Evolutionary conservation across 345 rosid genomes (phyloP).

Genomic region (Camelina neglecta): DNA sequence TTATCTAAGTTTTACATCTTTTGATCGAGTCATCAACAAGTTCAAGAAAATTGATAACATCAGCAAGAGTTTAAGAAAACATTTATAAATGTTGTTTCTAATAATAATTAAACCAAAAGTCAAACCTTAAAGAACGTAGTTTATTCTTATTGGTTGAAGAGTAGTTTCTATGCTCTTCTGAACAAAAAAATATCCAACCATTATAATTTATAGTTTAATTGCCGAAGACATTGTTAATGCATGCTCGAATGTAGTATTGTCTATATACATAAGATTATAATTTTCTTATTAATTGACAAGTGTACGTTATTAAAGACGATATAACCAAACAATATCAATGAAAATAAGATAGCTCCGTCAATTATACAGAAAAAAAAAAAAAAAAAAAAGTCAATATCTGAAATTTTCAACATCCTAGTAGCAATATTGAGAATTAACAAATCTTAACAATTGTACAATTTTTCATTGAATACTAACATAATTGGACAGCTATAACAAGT

Average conservation of each 20-base stretch:
- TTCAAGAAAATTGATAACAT: not conserved
- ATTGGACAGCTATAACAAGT: not conserved
- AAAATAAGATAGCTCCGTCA: constrained; percentile 7
- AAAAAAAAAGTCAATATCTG: constrained; percentile 37
- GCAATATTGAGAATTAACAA: constrained; percentile 7
- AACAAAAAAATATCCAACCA: not conserved
- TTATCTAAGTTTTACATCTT: not conserved
- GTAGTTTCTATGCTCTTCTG: constrained; percentile 21
- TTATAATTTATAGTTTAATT: not conserved
- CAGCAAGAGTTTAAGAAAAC: constrained; percentile 5
- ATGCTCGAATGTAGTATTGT: constrained; percentile 30
- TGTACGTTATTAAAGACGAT: constrained; percentile 19
- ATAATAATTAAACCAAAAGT: constrained; percentile 35
- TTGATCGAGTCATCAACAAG: constrained; percentile 20
- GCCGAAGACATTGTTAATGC: constrained; percentile 8
- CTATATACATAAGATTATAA: constrained; percentile 11
- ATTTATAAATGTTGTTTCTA: constrained; percentile 11
- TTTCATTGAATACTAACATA: not conserved
- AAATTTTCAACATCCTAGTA: constrained; percentile 21
- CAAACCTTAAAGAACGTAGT: constrained; percentile 43
- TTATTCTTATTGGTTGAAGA: constrained; percentile 32
- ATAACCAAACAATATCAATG: not conserved
- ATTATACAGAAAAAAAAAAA: not conserved
- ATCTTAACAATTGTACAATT: not conserved
- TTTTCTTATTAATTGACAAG: constrained; percentile 26